Evolutionary conservation across 2,329 filamentous ascomycete species (phyloP).

Genomic region (Lecanicillium sp.): DNA sequence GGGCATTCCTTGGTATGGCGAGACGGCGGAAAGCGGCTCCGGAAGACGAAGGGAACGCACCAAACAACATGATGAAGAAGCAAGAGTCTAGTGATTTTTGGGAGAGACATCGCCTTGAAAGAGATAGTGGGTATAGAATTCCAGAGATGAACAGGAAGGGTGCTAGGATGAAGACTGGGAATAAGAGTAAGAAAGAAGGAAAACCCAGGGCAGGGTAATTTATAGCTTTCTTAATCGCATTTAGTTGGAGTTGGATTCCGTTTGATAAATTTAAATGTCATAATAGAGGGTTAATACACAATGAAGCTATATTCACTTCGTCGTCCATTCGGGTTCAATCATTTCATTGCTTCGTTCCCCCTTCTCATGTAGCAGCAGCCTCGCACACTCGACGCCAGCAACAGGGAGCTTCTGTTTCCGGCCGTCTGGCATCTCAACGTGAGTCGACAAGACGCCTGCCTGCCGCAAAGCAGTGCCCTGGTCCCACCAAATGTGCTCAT

Average conservation of each 20-base stretch:
- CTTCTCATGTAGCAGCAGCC: conserved; percentile 9
- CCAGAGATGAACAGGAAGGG: conserved; percentile 27
- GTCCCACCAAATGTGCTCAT: conserved; percentile 61
- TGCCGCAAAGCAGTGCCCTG: conserved; percentile 53
- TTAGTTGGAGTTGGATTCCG: too few relatives aligned
- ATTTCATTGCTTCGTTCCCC: conserved; percentile 11
- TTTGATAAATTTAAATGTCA: too few relatives aligned
- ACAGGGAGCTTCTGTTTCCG: conserved; percentile 8
- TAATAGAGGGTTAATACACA: too few relatives aligned
- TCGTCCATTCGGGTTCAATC: conserved; percentile 3
- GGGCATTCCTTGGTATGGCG: conserved; percentile 2
- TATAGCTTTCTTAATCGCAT: neutral
- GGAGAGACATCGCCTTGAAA: conserved; percentile 29
- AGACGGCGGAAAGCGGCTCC: conserved; percentile 7
- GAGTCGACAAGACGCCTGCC: conserved; percentile 44
- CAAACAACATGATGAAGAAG: conserved; percentile 11
- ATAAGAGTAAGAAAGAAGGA: conserved; percentile 6
- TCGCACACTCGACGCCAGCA: conserved; percentile 8
- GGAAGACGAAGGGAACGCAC: conserved; percentile 11
- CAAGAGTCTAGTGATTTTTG: conserved; percentile 32
- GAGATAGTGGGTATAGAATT: conserved; percentile 29
- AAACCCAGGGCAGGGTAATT: neutral
- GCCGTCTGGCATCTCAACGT: conserved; percentile 48
- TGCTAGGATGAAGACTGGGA: conserved; percentile 4
- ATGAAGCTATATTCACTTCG: neutral